Percentiles rank a stretch among this genome's conserved stretches.
These are phyloP conservation scores for Eragrostis nindensis DNA, from an alignment of 176 grass and related monocot species.

Conservation along the genomic window DNA sequence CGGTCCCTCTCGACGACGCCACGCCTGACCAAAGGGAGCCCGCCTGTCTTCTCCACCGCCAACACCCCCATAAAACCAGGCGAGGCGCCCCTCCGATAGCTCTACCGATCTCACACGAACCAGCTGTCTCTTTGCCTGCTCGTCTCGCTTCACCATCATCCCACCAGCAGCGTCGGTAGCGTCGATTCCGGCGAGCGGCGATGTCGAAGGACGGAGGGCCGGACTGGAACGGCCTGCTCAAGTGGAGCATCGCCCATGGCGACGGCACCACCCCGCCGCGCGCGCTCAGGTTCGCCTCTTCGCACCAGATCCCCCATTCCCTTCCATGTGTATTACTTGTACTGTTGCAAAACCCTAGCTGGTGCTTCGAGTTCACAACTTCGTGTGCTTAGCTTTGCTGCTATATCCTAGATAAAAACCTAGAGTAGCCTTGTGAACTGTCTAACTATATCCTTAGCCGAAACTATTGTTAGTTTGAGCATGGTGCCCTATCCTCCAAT, in stretches of 20 bases:
- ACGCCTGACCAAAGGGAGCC: slow-evolving; percentile 20
- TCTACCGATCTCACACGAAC: not conserved
- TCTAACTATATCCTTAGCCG: not conserved
- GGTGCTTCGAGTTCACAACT: not conserved
- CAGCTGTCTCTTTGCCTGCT: not conserved
- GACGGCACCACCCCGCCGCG: slow-evolving; percentile 70
- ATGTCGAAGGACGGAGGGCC: slow-evolving; percentile 76
- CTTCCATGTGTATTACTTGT: not conserved
- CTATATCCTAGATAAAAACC: not conserved
- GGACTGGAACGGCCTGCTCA: slow-evolving; percentile 95
- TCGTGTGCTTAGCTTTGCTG: not conserved
- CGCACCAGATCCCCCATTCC: not conserved
- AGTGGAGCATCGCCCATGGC: slow-evolving; percentile 91
- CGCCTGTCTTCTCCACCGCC: not conserved
- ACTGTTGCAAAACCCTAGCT: not conserved
- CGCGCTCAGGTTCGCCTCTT: slow-evolving; percentile 43
- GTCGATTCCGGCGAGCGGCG: not conserved
- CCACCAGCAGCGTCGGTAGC: not conserved
- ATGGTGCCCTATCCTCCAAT: not conserved
- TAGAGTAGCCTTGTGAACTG: not conserved
- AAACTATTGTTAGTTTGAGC: not conserved
- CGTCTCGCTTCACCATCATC: not conserved
- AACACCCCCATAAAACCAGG: slow-evolving; percentile 9
- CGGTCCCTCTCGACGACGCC: slow-evolving; percentile 20
- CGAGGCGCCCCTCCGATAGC: not conserved